Conservation (phyloP, 2,329 filamentous ascomycete genomes). For the Podosphaera fusca region DNA sequence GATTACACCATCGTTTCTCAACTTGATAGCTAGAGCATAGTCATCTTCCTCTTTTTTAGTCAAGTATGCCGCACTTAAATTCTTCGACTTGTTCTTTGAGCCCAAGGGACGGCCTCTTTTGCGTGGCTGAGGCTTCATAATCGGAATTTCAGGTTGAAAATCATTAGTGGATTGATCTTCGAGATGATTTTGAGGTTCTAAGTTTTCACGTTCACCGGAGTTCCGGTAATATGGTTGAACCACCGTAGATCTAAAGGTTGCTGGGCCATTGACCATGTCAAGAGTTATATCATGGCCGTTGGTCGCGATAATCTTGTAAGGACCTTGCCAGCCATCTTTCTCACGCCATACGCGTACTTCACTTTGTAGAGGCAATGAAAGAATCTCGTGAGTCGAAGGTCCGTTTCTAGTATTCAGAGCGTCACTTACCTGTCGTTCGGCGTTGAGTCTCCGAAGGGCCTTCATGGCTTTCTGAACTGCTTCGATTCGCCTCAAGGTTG, state of each 20-base stretch:
- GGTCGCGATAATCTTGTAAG: no score
- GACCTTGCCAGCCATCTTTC: no score
- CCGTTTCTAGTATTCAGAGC: conserved; percentile 1
- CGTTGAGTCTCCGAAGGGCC: conserved; percentile 1
- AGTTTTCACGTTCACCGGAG: no score
- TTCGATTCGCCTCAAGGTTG: background rate
- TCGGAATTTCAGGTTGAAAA: background rate
- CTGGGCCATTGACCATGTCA: no score
- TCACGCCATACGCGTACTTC: no score
- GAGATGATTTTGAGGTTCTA: no score
- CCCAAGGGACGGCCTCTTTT: background rate
- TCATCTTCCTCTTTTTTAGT: background rate
- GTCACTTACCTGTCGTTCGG: conserved; percentile 1
- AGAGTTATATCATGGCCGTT: no score
- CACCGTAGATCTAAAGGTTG: no score
- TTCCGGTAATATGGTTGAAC: no score
- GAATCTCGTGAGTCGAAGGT: background rate
- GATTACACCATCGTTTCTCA: background rate
- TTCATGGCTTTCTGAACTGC: conserved; percentile 3
- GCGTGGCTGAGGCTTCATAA: no score
- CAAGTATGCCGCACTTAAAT: background rate
- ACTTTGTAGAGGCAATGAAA: conserved; percentile 1
- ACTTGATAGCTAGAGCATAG: background rate
- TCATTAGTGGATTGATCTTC: background rate
- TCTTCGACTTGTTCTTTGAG: background rate